These are phyloP conservation scores for Aspergillus incahuasiensis DNA, from an alignment of 495 filamentous ascomycete genomes.

Conservation along the genomic window DNA sequence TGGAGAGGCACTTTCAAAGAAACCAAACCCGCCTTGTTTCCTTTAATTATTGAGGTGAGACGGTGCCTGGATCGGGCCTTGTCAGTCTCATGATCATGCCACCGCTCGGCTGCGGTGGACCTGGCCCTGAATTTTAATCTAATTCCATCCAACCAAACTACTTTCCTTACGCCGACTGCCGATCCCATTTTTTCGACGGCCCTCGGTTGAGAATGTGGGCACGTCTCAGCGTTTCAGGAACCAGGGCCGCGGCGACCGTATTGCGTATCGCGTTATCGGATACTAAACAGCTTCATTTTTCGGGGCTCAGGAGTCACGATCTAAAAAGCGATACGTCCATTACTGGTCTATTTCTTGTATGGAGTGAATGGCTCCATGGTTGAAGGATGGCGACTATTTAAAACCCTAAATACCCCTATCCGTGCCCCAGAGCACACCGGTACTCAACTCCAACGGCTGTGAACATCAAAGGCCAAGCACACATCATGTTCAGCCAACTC, in stretches of 20 bases:
- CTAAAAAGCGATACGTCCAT: not conserved
- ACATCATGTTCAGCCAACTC: not conserved
- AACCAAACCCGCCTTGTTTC: no score
- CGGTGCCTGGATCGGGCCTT: no score
- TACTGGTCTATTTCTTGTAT: not conserved
- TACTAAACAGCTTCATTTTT: not conserved
- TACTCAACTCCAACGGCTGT: no score
- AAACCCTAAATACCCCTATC: not conserved
- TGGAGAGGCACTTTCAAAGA: no score
- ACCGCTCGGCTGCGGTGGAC: not conserved
- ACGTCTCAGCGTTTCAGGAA: no score
- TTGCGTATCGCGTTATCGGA: not conserved
- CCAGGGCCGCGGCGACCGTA: not conserved
- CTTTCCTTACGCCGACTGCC: not conserved
- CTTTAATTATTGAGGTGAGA: no score
- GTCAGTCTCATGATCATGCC: no score
- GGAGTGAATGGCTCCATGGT: not conserved
- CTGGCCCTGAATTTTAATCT: not conserved
- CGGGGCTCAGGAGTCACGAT: not conserved
- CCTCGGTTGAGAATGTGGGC: no score
- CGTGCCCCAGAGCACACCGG: no score
- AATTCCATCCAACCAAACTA: not conserved
- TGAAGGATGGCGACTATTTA: not conserved
- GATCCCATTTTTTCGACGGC: not conserved
- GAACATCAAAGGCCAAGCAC: not conserved